Conservation (phyloP, 2,329 filamentous ascomycete genomes). For the Penicillium olsonii region DNA sequence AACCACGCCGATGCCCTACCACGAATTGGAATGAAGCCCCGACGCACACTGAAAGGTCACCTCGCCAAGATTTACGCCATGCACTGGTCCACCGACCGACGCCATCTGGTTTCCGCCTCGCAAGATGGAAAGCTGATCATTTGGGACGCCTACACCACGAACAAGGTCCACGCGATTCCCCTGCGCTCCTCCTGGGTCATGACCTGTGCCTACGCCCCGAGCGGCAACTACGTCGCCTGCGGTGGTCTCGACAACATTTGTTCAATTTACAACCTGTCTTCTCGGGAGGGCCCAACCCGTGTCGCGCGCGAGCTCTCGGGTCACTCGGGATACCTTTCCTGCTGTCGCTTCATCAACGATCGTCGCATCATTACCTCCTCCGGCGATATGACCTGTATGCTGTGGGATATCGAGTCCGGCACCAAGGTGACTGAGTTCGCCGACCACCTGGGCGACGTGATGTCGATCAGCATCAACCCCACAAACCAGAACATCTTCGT, state of each 20-base stretch:
- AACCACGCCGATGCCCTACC: conserved; percentile 90
- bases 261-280: conserved; percentile 98
- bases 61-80: conserved; percentile 99
- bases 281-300: conserved; percentile 93
- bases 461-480: conserved; percentile 99
- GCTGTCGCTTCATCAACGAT: conserved; percentile 99
- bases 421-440: conserved; percentile 97
- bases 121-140: conserved; percentile 99
- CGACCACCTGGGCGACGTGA: conserved; percentile 96
- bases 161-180: conserved; percentile 98
- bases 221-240: conserved; percentile 97
- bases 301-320: conserved; percentile 94
- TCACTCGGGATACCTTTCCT: conserved; percentile 95
- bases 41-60: conserved; percentile 95
- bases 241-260: conserved; percentile 99
- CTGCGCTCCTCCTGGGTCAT: conserved; percentile 99
- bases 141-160: conserved; percentile 99
- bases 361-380: conserved; percentile 96
- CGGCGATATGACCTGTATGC: conserved; percentile 99
- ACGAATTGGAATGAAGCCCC: conserved; percentile 94
- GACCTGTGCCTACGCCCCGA: conserved; percentile 98
- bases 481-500: conserved; percentile 99
- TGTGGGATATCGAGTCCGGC: conserved; percentile 98
- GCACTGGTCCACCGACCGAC: conserved; percentile 99
- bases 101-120: conserved; percentile 95